These are phyloP conservation scores for Xylariales sp. DNA, from an alignment of 2,329 filamentous ascomycete species.

Conservation along the genomic window DNA sequence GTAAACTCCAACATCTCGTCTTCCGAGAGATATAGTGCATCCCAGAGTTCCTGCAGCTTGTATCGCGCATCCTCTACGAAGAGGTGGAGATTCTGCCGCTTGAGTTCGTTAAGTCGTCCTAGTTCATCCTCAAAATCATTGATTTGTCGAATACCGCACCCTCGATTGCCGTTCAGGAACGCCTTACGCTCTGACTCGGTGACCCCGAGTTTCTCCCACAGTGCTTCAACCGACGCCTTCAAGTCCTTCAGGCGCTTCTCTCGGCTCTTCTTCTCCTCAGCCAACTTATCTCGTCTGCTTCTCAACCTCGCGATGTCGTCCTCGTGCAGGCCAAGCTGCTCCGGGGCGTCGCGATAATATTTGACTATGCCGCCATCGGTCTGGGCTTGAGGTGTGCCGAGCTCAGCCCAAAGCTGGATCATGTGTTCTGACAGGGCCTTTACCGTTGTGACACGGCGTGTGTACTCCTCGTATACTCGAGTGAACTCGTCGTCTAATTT, in stretches of 20 bases:
- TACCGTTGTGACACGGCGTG: constrained; percentile 71
- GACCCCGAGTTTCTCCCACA: constrained; percentile 85
- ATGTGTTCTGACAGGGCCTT: constrained; percentile 75
- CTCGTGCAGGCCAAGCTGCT: constrained; percentile 88
- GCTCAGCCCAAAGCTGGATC: constrained; percentile 91
- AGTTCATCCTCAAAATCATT: constrained; percentile 96
- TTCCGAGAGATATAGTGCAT: constrained; percentile 87
- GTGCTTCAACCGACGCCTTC: constrained; percentile 68
- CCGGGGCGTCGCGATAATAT: constrained; percentile 82
- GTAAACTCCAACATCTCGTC: constrained; percentile 99
- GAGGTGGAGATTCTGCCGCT: constrained; percentile 88
- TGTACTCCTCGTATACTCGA: constrained; percentile 94
- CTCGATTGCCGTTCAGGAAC: constrained; percentile 83
- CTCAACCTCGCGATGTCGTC: constrained; percentile 74
- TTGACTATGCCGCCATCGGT: constrained; percentile 85
- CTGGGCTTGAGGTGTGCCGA: constrained; percentile 89
- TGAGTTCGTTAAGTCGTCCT: constrained; percentile 79
- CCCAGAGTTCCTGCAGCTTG: constrained; percentile 93
- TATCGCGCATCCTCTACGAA: constrained; percentile 93
- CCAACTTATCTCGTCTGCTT: constrained; percentile 71
- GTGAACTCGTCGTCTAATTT: constrained; percentile 88
- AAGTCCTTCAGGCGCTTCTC: constrained; percentile 76
- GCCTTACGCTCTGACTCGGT: constrained; percentile 77
- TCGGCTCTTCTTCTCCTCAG: constrained; percentile 82
- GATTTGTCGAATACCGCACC: constrained; percentile 85